Conservation (phyloP, 1,284 basidiomycete genomes). For the Trichosporon inkin region DNA sequence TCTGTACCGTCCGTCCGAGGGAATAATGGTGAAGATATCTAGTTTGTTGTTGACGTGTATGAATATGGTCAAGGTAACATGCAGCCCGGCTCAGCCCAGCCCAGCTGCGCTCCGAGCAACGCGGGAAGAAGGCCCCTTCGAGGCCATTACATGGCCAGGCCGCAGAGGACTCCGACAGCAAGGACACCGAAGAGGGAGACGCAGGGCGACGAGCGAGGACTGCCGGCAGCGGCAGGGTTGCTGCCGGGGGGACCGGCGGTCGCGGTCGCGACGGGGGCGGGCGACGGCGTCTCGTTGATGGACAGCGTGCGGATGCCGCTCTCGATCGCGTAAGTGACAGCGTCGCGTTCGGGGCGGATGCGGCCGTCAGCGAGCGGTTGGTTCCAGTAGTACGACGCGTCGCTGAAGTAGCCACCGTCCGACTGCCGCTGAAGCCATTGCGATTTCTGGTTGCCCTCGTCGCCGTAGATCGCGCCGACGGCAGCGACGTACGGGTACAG, state of each 20-base stretch:
- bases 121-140: too few relatives aligned
- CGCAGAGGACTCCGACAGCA: neutral
- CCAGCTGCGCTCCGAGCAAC: neutral
- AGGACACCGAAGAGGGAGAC: neutral
- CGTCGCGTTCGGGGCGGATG: slow-evolving; percentile 8
- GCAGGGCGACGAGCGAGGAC: too few relatives aligned
- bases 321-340: slow-evolving; percentile 1
- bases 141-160: neutral
- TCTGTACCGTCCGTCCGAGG: too few relatives aligned
- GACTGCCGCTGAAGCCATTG: slow-evolving; percentile 24
- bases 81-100: neutral
- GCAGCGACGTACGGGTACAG: slow-evolving; percentile 29
- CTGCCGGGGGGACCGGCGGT: neutral
- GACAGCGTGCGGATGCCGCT: slow-evolving; percentile 2
- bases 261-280: neutral
- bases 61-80: too few relatives aligned
- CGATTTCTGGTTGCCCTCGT: slow-evolving; percentile 33
- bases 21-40: too few relatives aligned
- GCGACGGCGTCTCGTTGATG: neutral
- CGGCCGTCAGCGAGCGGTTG: slow-evolving; percentile 21
- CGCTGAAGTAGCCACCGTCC: slow-evolving; percentile 26
- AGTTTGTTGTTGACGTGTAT: too few relatives aligned
- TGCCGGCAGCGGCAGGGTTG: neutral
- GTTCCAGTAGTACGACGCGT: slow-evolving; percentile 29
- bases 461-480: slow-evolving; percentile 34